Evolutionary conservation across 176 grass and related monocot genomes (phyloP), one percentile per base, ranked within the genome.

Genomic region (Aegilops sharonensis): DNA sequence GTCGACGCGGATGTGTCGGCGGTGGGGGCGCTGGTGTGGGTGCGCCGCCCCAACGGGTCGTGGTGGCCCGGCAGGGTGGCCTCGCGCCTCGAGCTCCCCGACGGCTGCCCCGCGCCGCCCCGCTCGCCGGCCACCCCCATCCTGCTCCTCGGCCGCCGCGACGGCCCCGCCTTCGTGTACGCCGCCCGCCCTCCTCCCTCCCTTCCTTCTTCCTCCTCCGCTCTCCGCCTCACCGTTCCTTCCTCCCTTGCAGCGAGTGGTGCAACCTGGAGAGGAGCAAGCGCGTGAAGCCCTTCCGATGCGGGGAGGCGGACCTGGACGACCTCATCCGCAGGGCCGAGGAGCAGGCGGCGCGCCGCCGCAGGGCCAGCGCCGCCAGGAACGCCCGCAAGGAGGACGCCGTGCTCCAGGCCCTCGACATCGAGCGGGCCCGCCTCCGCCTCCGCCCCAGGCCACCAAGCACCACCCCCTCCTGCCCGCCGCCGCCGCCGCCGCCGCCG

Each of bases 231-330:
- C 17, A 70, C 34, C 4, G 17, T 36, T 15, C 30, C 36, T 23
- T 8, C 39, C 70, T 18, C 0, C 2, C 39, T 59, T 5, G 47
- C 85, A 94, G 93, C 52, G 90, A 94, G 52, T 94, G 93, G 93
- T 94, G 81, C 42, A 94, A 94, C 85, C 79, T 90, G 2, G 85
- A 68, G 25, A 80, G 84, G 64, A 86, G 85, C 70, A 94, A 92
- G 82, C 93, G 90, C 77, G 90, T 94, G 11, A 94, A 92, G 85
- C 85, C 88, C 40, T 94, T 94, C 85, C 93, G 93, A 75, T 94
- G 93, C 81, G 85, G 93, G 68, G 93, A 94, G n/a, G 23, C 17
- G 4, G 80, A 86, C 48, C 59, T 87, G 35, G 81, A 94, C 1
- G 68, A 82, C 36, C 82, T 79, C 75, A 94, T 94, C 82, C 62